These are phyloP conservation scores for Tetracladium setigerum DNA, from an alignment of 495 filamentous ascomycete species.

Conservation along the genomic window DNA sequence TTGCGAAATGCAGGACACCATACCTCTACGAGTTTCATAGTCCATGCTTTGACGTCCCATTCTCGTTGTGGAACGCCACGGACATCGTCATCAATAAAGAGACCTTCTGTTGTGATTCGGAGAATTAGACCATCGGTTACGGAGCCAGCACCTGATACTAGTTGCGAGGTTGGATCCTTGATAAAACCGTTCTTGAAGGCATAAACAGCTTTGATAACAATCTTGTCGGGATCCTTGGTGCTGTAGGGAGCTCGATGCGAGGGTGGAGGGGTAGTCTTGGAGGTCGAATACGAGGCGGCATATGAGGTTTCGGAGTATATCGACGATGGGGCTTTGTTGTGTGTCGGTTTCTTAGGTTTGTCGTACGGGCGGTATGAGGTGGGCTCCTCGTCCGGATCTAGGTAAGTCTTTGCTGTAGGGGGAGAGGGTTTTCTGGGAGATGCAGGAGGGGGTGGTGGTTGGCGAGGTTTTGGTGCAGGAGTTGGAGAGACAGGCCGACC, in stretches of 20 bases:
- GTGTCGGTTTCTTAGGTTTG: constrained; percentile 44
- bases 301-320: constrained; percentile 79
- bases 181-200: constrained; percentile 78
- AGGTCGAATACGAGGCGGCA: constrained; percentile 70
- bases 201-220: constrained; percentile 87
- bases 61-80: constrained; percentile 81
- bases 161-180: constrained; percentile 70
- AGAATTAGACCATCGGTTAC: constrained; percentile 85
- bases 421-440: constrained; percentile 38
- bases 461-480: too few relatives aligned
- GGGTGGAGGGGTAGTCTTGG: constrained; percentile 79
- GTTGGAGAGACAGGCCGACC: constrained; percentile 30
- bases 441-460: constrained; percentile 18
- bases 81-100: constrained; percentile 95
- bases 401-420: constrained; percentile 52
- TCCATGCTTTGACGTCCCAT: constrained; percentile 99
- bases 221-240: constrained; percentile 89
- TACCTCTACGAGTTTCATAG: constrained; percentile 84
- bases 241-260: constrained; percentile 67
- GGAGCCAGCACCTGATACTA: constrained; percentile 64
- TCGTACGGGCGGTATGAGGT: constrained; percentile 84
- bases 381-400: constrained; percentile 54
- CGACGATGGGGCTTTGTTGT: constrained; percentile 52
- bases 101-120: constrained; percentile 76
- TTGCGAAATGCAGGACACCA: constrained; percentile 54